phyloP scores from a whole-genome alignment of 225 moss, liverwort and hornwort species.

The Marchantia paleacea region DNA sequence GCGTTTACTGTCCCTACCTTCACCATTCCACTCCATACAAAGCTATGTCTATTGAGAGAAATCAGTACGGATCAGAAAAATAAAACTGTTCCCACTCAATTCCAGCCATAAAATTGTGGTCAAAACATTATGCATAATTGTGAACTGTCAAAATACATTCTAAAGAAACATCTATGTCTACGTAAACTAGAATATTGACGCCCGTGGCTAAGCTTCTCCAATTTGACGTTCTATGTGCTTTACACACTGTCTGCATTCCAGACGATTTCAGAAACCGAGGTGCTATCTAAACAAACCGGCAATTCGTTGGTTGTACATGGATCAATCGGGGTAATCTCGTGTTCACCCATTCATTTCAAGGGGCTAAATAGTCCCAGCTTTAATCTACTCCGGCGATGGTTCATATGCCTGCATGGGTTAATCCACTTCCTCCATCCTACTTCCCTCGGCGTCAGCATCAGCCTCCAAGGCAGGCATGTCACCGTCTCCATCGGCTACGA shows the following conservation, averaged over 20 bases:
- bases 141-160: neutral
- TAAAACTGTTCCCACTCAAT: neutral
- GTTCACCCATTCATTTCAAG: constrained; percentile 13
- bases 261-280: too few species aligned
- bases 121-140: neutral
- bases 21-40: too few species aligned
- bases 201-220: neutral
- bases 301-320: neutral
- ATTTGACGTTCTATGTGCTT: neutral
- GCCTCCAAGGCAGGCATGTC: constrained; percentile 69
- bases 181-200: neutral
- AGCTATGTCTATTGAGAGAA: too few species aligned
- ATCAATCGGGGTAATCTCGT: constrained; percentile 1
- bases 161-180: neutral
- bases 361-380: constrained; percentile 3
- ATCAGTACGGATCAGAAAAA: too few species aligned
- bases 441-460: constrained; percentile 57
- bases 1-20: too few species aligned
- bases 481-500: constrained; percentile 31
- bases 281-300: neutral
- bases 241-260: neutral
- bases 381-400: neutral
- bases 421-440: constrained; percentile 81
- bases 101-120: neutral
- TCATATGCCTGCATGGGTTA: constrained; percentile 1